A percentile compares a stretch with the other conserved stretches of the same genome.
These are phyloP conservation scores for Candida tammaniensis DNA, from an alignment of 805 yeast genomes.

Conservation along the genomic window DNA sequence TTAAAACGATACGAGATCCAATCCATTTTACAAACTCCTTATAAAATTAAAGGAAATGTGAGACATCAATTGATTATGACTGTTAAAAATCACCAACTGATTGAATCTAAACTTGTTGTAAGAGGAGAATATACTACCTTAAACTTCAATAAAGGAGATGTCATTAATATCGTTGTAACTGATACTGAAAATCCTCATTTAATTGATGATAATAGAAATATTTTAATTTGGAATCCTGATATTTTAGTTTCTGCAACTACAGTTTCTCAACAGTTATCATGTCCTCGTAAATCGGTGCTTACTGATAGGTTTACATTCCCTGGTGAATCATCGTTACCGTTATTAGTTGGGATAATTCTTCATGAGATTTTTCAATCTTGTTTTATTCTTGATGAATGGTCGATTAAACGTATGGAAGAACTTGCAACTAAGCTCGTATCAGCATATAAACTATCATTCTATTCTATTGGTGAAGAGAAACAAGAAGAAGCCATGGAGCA, in stretches of 20 bases:
- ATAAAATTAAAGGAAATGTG: conserved; percentile 22
- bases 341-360: conserved; percentile 78
- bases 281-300: conserved; percentile 70
- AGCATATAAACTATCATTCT: conserved; percentile 47
- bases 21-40: conserved; percentile 27
- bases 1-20: conserved; percentile 49
- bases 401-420: conserved; percentile 34
- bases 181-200: conserved; percentile 35
- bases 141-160: conserved; percentile 48
- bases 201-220: conserved; percentile 54
- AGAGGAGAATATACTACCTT: conserved; percentile 62
- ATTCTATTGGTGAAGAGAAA: conserved; percentile 41
- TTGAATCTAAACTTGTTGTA: conserved; percentile 43
- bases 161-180: conserved; percentile 60
- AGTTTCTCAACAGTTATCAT: conserved; percentile 70
- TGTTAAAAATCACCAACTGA: conserved; percentile 41
- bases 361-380: conserved; percentile 74
- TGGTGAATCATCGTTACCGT: conserved; percentile 60
- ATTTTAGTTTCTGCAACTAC: conserved; percentile 75
- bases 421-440: conserved; percentile 41
- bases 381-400: conserved; percentile 35
- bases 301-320: conserved; percentile 55
- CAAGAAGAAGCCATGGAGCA: conserved; percentile 19
- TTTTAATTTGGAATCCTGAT: conserved; percentile 86
- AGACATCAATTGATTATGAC: conserved; percentile 53